A percentile compares a stretch with the other conserved stretches of the same genome.
phyloP scores from a whole-genome alignment of 2,329 filamentous ascomycete genomes.

The Trichoderma afroharzianum region DNA sequence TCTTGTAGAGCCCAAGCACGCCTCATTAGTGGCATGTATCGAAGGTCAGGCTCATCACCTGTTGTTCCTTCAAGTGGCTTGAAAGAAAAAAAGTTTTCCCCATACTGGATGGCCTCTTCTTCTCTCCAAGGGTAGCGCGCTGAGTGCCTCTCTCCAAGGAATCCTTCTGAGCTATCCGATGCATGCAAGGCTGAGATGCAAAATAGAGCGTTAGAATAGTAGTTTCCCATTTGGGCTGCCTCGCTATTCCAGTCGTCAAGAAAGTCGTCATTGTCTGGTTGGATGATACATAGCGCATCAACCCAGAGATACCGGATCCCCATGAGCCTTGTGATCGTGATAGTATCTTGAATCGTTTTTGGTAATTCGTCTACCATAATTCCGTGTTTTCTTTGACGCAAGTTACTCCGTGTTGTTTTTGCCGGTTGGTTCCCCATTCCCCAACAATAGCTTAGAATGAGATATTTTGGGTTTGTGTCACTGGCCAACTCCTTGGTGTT shows the following conservation, averaged over 20 bases:
- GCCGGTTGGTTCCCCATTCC: neutral
- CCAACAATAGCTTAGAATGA: neutral
- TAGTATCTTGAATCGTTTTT: neutral
- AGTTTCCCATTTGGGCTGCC: neutral
- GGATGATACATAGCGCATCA: neutral
- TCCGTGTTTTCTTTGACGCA: neutral
- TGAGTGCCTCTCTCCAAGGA: neutral
- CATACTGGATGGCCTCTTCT: neutral
- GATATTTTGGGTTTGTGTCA: neutral
- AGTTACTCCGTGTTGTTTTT: neutral
- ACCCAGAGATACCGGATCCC: neutral
- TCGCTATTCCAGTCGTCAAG: neutral
- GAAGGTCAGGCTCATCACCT: rapidly evolving
- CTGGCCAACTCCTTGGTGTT: neutral
- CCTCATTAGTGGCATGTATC: neutral
- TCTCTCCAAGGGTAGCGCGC: neutral
- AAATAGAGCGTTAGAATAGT: neutral
- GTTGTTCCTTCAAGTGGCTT: neutral
- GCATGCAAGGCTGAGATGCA: neutral
- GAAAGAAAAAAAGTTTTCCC: neutral
- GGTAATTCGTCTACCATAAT: neutral
- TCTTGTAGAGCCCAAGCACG: neutral
- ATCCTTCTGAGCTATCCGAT: neutral
- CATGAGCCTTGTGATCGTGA: neutral
- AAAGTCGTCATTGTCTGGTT: neutral